Conservation (phyloP, 495 filamentous ascomycete species). For the Penicillium flavigenum region DNA sequence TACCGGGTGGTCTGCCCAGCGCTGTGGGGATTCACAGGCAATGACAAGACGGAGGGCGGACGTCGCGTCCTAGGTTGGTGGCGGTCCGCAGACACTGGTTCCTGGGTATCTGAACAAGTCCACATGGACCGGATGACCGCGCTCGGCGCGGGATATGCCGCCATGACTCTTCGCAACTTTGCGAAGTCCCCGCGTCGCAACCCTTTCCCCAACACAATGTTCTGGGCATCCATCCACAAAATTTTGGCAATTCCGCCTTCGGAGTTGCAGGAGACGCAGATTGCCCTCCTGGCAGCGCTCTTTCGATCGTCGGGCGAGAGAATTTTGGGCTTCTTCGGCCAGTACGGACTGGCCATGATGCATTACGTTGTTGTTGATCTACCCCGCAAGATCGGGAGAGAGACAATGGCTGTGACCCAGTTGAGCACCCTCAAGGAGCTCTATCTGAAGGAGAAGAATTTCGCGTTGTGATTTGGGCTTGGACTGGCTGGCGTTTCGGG, state of each 20-base stretch:
- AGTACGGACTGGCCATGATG: slow-evolving; percentile 62
- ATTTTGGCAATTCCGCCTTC: slow-evolving; percentile 68
- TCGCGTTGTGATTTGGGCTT: slow-evolving; percentile 40
- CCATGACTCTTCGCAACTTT: slow-evolving; percentile 80
- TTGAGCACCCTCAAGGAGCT: slow-evolving; percentile 59
- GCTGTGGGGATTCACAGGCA: slow-evolving; percentile 79
- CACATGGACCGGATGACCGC: slow-evolving; percentile 84
- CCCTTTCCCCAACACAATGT: slow-evolving; percentile 75
- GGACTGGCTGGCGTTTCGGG: slow-evolving; percentile 1
- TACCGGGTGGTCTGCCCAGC: slow-evolving; percentile 78
- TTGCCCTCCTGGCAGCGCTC: slow-evolving; percentile 73
- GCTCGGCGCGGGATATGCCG: slow-evolving; percentile 77
- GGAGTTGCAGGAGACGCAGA: slow-evolving; percentile 73
- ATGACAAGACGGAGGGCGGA: slow-evolving; percentile 70
- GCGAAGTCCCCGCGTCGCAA: slow-evolving; percentile 61
- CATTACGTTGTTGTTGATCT: slow-evolving; percentile 65
- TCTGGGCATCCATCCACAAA: slow-evolving; percentile 72
- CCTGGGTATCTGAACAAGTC: slow-evolving; percentile 60
- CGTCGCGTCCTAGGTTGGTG: slow-evolving; percentile 72
- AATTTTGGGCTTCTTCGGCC: slow-evolving; percentile 76
- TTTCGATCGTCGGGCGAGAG: slow-evolving; percentile 66
- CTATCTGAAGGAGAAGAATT: slow-evolving; percentile 57
- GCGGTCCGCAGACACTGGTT: slow-evolving; percentile 50
- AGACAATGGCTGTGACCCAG: slow-evolving; percentile 56
- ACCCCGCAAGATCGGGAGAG: slow-evolving; percentile 48